Base-by-base conservation (phyloP, 2,329 filamentous ascomycete genomes). In the Fusarium redolens region DNA sequence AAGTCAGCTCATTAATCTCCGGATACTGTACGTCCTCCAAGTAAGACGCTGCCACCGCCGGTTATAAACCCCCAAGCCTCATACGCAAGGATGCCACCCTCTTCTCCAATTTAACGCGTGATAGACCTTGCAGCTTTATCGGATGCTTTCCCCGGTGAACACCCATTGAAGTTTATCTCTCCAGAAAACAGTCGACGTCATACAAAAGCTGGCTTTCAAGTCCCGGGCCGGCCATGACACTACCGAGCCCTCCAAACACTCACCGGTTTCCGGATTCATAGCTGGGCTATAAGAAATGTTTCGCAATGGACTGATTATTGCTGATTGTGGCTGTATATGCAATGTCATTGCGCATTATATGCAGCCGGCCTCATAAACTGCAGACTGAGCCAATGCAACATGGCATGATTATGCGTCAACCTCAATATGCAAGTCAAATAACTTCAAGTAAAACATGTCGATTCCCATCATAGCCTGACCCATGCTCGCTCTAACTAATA, bases 401-500 rank as follows among this genome's bases (percentile, higher is more conserved):
- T 64, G 45, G 51, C 50, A 48, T 66, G 60, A 65, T 58, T 25
- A 45, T 50, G 14, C 41, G 55, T 28, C 37, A 70, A 43, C 35
- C 22, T 68, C 37, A 41, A 25, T 18, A 35, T 30, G 30, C 51
- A 68, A n/a, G 35, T 43, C 15, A 40, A 30, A 20, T 30, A 40
- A 25, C 22, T 33, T 35, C 52, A 60, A 51, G 35, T 40, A 44
- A 62, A 59, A 33, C n/a, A 45, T 71, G 43, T 58, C 33, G 58
- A 65, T 56, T 54, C 52, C 33, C 44, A 40, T 61, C 44, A 28
- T 65, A n/a, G 45, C 59, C 45, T 58, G 41, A 68, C 65, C 72
- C 71, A 65, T 77, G 66, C 68, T 74, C 67, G 64, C 72, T 76
- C 74, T 74, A 76, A 69, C 74, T 74, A 76, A 67, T 70, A 70